These are phyloP conservation scores for Lathyrus aphaca DNA, from an alignment of 306 rosid genomes.

Conservation along the genomic window DNA sequence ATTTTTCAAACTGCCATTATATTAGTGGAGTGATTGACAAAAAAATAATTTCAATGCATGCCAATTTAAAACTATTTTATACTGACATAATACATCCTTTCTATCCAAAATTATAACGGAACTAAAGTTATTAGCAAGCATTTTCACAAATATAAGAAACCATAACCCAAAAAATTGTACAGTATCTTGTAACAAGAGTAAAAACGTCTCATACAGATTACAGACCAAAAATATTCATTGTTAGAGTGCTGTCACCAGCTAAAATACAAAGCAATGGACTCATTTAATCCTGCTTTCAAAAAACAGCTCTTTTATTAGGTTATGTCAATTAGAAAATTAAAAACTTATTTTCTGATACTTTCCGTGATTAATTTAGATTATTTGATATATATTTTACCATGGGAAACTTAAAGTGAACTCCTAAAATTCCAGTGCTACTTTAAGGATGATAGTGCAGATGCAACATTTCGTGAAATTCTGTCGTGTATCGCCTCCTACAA, in stretches of 20 bases:
- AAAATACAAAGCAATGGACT: background rate
- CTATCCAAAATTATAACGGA: no score
- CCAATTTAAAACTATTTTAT: no score
- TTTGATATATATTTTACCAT: no score
- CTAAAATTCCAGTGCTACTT: constrained; percentile 38
- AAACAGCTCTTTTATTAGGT: background rate
- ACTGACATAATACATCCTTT: no score
- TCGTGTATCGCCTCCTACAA: constrained; percentile 81
- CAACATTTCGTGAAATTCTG: constrained; percentile 78
- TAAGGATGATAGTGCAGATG: constrained; percentile 63
- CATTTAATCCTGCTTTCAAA: background rate
- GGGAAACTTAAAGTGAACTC: background rate
- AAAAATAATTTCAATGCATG: no score
- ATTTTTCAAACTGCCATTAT: no score
- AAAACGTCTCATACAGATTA: background rate
- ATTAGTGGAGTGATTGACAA: no score
- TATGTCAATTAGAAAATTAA: no score
- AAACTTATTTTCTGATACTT: background rate
- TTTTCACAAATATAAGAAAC: no score
- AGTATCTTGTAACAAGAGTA: background rate
- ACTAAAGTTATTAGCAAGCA: no score
- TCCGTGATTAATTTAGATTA: background rate
- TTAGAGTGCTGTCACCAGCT: background rate
- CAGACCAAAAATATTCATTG: background rate
- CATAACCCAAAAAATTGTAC: no score